Evolutionary conservation across 192 early-diverging fungal genomes (phyloP).

Genomic region (Linderina pennispora): DNA sequence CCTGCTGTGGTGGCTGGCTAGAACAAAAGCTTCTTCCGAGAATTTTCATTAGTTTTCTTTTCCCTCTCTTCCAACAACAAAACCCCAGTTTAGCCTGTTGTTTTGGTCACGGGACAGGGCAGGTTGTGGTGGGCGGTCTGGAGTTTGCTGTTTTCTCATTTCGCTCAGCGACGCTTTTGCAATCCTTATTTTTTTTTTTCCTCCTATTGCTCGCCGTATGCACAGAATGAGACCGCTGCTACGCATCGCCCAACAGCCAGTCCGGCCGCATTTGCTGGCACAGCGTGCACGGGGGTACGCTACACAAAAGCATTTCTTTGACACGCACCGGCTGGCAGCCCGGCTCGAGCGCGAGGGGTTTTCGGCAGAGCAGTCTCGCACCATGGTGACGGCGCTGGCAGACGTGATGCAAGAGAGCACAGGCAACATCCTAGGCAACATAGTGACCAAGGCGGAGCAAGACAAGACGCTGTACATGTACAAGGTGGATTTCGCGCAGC

Average conservation of each 20-base stretch:
- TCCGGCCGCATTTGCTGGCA: not conserved
- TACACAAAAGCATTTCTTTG: constrained; percentile 55
- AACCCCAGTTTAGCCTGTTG: no score
- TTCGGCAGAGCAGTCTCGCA: constrained; percentile 59
- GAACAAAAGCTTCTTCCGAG: not conserved
- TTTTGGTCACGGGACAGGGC: no score
- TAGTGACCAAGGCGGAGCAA: constrained; percentile 80
- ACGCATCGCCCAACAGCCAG: not conserved
- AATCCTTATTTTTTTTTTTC: not conserved
- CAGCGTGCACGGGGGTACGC: not conserved
- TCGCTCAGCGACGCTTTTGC: no score
- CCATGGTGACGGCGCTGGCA: constrained; percentile 65
- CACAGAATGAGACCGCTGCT: no score
- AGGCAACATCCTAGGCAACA: constrained; percentile 24
- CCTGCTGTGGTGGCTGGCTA: no score
- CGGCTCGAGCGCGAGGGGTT: constrained; percentile 70
- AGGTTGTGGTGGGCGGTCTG: no score
- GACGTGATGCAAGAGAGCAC: constrained; percentile 61
- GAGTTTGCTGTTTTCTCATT: no score
- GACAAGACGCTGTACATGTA: constrained; percentile 79
- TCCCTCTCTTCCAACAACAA: no score
- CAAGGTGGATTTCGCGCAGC: constrained; percentile 83
- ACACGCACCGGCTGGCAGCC: constrained; percentile 73
- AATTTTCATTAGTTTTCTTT: constrained; percentile 2
- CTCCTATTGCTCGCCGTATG: no score